Evolutionary conservation across 441 rosid genomes (phyloP).

Genomic region (Euphorbia celastroides): DNA sequence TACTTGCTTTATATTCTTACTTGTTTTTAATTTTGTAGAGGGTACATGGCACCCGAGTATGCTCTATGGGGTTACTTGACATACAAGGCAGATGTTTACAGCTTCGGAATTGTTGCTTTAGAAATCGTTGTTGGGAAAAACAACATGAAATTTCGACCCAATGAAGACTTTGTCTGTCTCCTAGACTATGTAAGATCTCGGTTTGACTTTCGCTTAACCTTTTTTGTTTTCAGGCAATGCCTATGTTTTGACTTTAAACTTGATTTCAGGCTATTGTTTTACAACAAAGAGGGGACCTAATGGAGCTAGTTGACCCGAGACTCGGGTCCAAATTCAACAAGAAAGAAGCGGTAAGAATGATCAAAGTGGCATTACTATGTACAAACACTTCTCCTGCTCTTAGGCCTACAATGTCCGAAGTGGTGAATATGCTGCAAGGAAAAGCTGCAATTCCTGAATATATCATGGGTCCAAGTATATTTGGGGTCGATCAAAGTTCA

Average conservation of each 20-base stretch:
- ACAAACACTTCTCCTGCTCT: conserved; percentile 44
- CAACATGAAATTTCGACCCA: conserved; percentile 45
- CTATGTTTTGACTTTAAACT: background rate
- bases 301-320: conserved; percentile 42
- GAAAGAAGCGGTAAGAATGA: conserved; percentile 39
- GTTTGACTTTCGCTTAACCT: too few relatives aligned
- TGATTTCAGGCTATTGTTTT: conserved; percentile 40
- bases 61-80: conserved; percentile 51
- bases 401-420: conserved; percentile 60
- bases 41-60: too few relatives aligned
- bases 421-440: conserved; percentile 55
- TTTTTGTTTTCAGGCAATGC: too few relatives aligned
- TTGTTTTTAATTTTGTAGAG: conserved; percentile 60
- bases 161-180: conserved; percentile 44
- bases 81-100: conserved; percentile 47
- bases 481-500: too few relatives aligned
- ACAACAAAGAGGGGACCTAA: conserved; percentile 31
- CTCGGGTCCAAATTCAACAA: conserved; percentile 32
- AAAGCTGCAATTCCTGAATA: conserved; percentile 18
- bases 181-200: conserved; percentile 46
- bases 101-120: conserved; percentile 48
- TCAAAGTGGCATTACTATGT: conserved; percentile 47
- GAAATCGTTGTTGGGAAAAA: conserved; percentile 55
- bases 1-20: background rate
- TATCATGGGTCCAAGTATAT: background rate